A percentile compares a stretch with the other conserved stretches of the same genome.
Conservation (phyloP, 805 yeast genomes). For the Ogataea glucozyma region DNA sequence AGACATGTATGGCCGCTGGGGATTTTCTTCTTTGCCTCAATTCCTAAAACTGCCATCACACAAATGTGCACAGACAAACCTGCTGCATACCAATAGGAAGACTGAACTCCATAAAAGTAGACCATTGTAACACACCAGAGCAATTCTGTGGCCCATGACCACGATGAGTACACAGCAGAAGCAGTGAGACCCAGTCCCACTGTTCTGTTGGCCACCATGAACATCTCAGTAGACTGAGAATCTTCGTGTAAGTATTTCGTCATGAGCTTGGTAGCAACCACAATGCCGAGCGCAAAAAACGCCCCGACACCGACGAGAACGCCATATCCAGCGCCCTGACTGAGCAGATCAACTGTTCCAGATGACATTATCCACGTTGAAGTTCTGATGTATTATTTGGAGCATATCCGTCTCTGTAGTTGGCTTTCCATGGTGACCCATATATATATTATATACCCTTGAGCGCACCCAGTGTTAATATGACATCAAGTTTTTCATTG, state of each 20-base stretch:
- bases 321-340: conserved; percentile 37
- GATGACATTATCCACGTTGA: too few species aligned
- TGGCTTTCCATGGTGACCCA: too few species aligned
- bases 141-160: conserved; percentile 33
- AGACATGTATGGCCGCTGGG: conserved; percentile 28
- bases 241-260: conserved; percentile 26
- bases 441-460: too few species aligned
- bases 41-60: conserved; percentile 21
- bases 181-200: conserved; percentile 48
- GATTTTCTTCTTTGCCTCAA: conserved; percentile 27
- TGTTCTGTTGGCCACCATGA: conserved; percentile 65
- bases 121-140: conserved; percentile 27
- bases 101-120: conserved; percentile 30
- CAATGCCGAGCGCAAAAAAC: conserved; percentile 34
- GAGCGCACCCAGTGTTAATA: too few species aligned
- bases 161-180: conserved; percentile 31
- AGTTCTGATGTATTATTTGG: too few species aligned
- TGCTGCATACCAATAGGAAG: conserved; percentile 28
- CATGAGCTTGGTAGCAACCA: conserved; percentile 32
- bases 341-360: conserved; percentile 12
- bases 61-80: conserved; percentile 28
- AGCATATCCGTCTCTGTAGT: too few species aligned
- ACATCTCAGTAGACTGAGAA: conserved; percentile 49
- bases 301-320: conserved; percentile 37
- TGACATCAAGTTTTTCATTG: background rate